A percentile compares a stretch with the other conserved stretches of the same genome.
phyloP scores from a whole-genome alignment of 2,329 filamentous ascomycete genomes.

The Aureobasidium sp. region DNA sequence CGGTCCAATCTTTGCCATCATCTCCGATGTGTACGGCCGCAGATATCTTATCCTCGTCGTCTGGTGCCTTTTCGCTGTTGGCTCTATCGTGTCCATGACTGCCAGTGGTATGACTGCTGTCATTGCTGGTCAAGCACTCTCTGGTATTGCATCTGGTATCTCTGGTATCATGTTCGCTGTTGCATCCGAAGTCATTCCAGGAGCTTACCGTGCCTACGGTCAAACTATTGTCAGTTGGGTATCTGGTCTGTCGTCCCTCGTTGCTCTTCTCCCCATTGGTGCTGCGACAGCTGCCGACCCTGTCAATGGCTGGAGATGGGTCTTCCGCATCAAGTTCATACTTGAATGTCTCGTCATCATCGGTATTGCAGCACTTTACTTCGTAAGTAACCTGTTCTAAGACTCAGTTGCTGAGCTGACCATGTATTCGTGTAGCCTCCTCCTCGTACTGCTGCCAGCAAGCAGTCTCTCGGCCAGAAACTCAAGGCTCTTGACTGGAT shows the following conservation, averaged over 20 bases:
- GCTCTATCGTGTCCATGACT: constrained; percentile 7
- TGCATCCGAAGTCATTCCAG: constrained; percentile 2
- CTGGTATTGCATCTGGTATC: constrained; percentile 8
- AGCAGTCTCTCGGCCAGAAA: constrained; percentile 1
- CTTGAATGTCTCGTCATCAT: constrained; percentile 4
- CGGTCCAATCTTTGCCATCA: constrained; percentile 10
- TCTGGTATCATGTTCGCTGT: constrained; percentile 12
- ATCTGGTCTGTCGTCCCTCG: not conserved
- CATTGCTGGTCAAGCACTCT: constrained; percentile 6
- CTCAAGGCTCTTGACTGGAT: constrained; percentile 11
- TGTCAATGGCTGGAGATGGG: constrained; percentile 11
- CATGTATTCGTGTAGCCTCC: not conserved
- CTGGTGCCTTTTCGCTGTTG: not conserved
- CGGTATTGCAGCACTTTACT: constrained; percentile 6
- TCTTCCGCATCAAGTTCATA: constrained; percentile 8
- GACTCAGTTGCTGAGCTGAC: not conserved
- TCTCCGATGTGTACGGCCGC: not conserved
- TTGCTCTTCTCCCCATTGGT: constrained; percentile 5
- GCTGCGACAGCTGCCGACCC: not conserved
- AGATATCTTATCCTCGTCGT: not conserved
- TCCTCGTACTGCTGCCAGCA: constrained; percentile 6
- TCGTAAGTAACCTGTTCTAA: not conserved
- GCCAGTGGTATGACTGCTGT: constrained; percentile 4
- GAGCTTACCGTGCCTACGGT: constrained; percentile 7
- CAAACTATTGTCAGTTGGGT: constrained; percentile 10